Evolutionary conservation across 805 yeast species (phyloP).

Genomic region (Yarrowia sp.): DNA sequence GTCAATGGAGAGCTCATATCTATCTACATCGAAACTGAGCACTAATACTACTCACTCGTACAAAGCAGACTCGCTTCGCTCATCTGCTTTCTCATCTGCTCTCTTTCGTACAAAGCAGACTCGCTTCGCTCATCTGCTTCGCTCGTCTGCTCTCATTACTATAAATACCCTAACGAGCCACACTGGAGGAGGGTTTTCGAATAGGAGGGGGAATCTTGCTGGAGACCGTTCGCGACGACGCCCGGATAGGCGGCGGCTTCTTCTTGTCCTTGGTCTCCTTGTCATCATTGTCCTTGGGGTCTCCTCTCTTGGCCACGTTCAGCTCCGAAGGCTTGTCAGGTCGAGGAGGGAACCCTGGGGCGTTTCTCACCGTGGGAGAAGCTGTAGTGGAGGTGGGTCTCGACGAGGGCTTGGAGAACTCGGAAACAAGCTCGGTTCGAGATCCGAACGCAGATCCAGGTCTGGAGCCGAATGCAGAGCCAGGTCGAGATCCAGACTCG

Average conservation of each 20-base stretch:
- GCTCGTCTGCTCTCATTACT: background rate
- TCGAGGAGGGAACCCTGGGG: constrained; percentile 19
- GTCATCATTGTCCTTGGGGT: background rate
- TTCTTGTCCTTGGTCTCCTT: constrained; percentile 10
- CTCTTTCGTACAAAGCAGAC: no score
- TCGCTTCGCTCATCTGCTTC: no score
- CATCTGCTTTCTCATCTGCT: no score
- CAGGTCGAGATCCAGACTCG: background rate
- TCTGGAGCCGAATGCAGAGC: background rate
- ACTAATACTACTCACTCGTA: no score
- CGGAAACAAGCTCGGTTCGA: background rate
- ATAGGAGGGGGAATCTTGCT: constrained; percentile 38
- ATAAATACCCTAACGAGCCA: constrained; percentile 35
- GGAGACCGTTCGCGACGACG: constrained; percentile 43
- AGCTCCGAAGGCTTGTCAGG: constrained; percentile 29
- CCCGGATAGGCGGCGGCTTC: constrained; percentile 42
- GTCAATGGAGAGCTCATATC: no score
- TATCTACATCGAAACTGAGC: no score
- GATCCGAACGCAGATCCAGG: constrained; percentile 5
- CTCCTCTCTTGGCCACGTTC: constrained; percentile 32
- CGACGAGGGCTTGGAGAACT: constrained; percentile 7
- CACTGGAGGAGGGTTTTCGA: constrained; percentile 33
- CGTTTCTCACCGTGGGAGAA: constrained; percentile 14
- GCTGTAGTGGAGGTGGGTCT: constrained; percentile 13
- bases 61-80: no score